Evolutionary conservation across 148 eudicot species (phyloP).

Genomic region (Simmondsia chinensis): DNA sequence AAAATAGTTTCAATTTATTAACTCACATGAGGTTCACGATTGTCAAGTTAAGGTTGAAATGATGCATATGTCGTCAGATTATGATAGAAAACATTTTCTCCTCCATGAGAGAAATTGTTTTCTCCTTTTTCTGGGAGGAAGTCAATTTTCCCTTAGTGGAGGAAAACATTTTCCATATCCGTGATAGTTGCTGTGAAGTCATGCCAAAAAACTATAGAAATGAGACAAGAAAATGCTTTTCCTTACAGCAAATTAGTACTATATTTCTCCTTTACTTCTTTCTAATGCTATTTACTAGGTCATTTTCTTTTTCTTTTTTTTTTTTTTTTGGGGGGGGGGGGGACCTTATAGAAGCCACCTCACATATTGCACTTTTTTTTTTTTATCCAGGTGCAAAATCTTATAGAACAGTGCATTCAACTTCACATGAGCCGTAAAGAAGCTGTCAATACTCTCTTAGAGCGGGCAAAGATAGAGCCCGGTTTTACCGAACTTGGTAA

Average conservation of each 20-base stretch:
- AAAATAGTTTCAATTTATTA: no score
- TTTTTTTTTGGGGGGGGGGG: neutral
- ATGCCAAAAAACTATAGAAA: no score
- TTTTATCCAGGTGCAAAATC: constrained; percentile 69
- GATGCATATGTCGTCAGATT: no score
- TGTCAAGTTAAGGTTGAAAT: no score
- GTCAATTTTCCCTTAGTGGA: no score
- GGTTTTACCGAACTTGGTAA: constrained; percentile 77
- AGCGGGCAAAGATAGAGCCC: constrained; percentile 67
- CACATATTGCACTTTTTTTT: neutral
- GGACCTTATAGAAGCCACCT: neutral
- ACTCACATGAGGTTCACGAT: no score
- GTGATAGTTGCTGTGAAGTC: neutral
- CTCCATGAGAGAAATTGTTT: no score
- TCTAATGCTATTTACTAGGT: neutral
- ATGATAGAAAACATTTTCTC: no score
- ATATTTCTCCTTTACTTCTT: neutral
- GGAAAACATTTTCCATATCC: no score
- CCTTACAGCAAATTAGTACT: neutral
- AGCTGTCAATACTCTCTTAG: constrained; percentile 47
- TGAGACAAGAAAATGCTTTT: neutral
- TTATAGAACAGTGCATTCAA: constrained; percentile 84
- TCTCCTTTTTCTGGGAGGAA: no score
- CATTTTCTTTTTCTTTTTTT: neutral
- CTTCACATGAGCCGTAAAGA: constrained; percentile 79